These are phyloP conservation scores for Nothomitra cinnamomea DNA, from an alignment of 2,329 filamentous ascomycete genomes.

Conservation along the genomic window DNA sequence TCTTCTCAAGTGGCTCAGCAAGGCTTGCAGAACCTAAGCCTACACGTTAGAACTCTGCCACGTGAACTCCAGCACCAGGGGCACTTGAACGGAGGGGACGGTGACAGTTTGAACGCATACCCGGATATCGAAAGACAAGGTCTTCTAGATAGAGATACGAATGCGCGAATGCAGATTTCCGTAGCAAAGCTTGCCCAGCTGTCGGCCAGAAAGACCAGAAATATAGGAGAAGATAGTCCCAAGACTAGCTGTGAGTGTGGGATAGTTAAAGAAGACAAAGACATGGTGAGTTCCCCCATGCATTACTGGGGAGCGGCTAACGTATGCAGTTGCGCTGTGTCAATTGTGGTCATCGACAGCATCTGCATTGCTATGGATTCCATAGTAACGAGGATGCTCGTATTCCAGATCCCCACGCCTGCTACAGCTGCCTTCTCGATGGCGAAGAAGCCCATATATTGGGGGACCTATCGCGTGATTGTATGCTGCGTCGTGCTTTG, in stretches of 20 bases:
- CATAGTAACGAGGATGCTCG: conserved; percentile 10
- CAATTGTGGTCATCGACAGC: conserved; percentile 14
- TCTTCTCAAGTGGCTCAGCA: neutral
- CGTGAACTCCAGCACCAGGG: neutral
- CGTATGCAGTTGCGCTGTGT: conserved; percentile 12
- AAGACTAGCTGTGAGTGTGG: conserved; percentile 10
- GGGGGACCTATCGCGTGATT: conserved; percentile 12
- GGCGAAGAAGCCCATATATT: conserved; percentile 11
- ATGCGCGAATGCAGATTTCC: no score
- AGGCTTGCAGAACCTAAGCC: neutral
- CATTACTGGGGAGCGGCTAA: neutral
- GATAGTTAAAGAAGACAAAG: conserved; percentile 7
- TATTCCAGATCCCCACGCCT: conserved; percentile 12
- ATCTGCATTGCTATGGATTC: conserved; percentile 16
- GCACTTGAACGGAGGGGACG: neutral
- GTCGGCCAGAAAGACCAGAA: neutral
- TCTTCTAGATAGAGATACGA: no score
- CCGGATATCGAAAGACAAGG: no score
- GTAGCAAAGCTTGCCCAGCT: no score
- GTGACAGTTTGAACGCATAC: no score
- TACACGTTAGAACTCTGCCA: neutral
- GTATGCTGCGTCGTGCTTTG: conserved; percentile 12
- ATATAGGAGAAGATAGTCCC: neutral
- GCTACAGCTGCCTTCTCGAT: conserved; percentile 14
- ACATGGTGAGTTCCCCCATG: conserved; percentile 6